Percentiles rank a stretch among this genome's conserved stretches.
phyloP scores from a whole-genome alignment of 163 green algal species.

The Volvox carteri region DNA sequence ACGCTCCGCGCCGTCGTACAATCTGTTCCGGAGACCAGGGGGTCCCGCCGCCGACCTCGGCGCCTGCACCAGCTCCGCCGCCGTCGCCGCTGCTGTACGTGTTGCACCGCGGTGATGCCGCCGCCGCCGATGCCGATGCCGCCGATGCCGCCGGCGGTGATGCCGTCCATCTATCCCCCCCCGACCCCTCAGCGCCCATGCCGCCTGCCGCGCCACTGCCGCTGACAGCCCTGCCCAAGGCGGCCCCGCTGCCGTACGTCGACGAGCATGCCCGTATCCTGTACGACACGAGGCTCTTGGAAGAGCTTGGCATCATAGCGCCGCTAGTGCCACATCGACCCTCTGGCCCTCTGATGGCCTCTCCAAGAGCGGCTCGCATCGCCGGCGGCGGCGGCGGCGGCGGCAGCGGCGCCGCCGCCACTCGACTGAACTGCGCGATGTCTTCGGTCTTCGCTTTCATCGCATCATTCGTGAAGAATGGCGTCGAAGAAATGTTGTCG shows the following conservation, averaged over 20 bases:
- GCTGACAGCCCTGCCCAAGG: background rate
- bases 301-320: background rate
- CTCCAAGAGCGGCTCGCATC: background rate
- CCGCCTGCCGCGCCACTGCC: background rate
- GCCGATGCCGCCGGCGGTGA: too few relatives aligned
- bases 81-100: background rate
- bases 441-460: background rate
- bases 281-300: slow-evolving; percentile 14
- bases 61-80: background rate
- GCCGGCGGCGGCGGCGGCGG: background rate
- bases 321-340: background rate
- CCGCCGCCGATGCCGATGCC: background rate
- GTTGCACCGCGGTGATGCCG: background rate
- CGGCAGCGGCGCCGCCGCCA: background rate
- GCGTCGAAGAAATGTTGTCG: background rate
- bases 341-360: background rate
- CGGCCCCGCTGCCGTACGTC: slow-evolving; percentile 18
- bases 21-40: background rate
- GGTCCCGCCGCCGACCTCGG: background rate
- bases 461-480: background rate
- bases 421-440: background rate
- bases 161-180: too few relatives aligned
- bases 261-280: background rate
- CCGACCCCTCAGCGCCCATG: background rate
- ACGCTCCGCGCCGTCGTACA: background rate